Conservation (phyloP, 2,329 filamentous ascomycete species). For the Colletotrichum camelliae region DNA sequence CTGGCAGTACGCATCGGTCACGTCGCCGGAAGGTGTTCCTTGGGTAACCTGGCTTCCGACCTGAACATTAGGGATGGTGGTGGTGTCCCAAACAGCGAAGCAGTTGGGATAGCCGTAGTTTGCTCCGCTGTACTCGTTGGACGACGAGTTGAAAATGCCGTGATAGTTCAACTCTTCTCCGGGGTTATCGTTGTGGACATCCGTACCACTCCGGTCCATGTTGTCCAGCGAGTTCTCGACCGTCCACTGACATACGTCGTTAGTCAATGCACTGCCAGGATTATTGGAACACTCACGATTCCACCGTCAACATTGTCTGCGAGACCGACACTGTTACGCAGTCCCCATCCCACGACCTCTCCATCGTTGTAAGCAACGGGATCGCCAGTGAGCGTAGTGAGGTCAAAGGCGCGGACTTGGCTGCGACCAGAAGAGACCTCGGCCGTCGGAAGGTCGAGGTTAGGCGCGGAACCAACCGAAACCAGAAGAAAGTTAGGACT, state of each 20-base stretch:
- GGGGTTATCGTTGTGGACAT: conserved; percentile 72
- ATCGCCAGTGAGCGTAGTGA: conserved; percentile 32
- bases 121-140: conserved; percentile 38
- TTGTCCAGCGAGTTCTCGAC: conserved; percentile 77
- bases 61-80: conserved; percentile 42
- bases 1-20: conserved; percentile 34
- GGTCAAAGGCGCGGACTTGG: conserved; percentile 67
- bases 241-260: conserved; percentile 39
- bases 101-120: conserved; percentile 42
- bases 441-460: conserved; percentile 63
- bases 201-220: conserved; percentile 59
- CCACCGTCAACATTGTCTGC: conserved; percentile 63
- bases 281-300: conserved; percentile 32
- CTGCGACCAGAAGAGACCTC: conserved; percentile 61
- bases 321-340: conserved; percentile 75
- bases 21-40: conserved; percentile 30
- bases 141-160: conserved; percentile 53
- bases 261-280: background rate
- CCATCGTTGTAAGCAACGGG: conserved; percentile 56
- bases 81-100: conserved; percentile 65
- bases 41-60: conserved; percentile 57
- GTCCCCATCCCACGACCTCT: conserved; percentile 66
- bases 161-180: conserved; percentile 79
- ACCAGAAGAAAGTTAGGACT: conserved; percentile 65
- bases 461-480: conserved; percentile 67